Base-by-base conservation (phyloP, 2,329 filamentous ascomycete genomes). In the Aspergillus luchuensis region DNA sequence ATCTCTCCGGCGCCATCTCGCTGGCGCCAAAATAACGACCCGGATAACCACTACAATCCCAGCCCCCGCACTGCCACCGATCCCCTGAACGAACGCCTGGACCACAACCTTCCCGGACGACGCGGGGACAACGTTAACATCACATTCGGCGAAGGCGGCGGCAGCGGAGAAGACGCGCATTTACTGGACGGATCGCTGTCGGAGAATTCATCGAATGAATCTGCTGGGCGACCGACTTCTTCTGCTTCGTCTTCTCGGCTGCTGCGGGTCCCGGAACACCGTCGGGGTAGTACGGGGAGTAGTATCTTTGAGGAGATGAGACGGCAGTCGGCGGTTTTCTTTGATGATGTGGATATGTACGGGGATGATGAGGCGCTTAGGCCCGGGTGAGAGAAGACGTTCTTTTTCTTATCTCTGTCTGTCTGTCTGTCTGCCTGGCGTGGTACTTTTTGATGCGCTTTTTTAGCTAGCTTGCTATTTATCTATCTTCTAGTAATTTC, bases 241-340 rank as follows among this genome's bases (percentile, higher is more conserved):
- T 66, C 8, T 39, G 61, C 65, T 47, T 36, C 33, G 33, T 36
- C 33, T 36, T 36, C 33, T 15, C 33, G 33, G 33, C 65, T 68
- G 13, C 61, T 66, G 52, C 66, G 69, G 19, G 66, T 67, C 52
- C 66, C 67, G 15, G 66, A 39, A 21, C 62, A 61, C 23, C 58
- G 67, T 30, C 67, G 67, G 33, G 66, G 70, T n/a, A 76, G 76
- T 45, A 71, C 58, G 36, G 53, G 53, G 25, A 67, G 70, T 47
- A 68, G 70, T 47, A 68, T 81, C 19, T 64, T 81, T 45, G 75
- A 80, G 63, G 79, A 81, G 63, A 71, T 81, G 63, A 70, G 75
- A 39, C 73, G 79, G 47, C 79, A 81, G 63, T 79, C 77, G 19
- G 77, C 79, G 21, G 79, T 81, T 6, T 79, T 81, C 60, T 81